Evolutionary conservation across 2,329 filamentous ascomycete species (phyloP), one percentile per base, ranked within the genome.

Genomic region (Ilyonectria sp.): DNA sequence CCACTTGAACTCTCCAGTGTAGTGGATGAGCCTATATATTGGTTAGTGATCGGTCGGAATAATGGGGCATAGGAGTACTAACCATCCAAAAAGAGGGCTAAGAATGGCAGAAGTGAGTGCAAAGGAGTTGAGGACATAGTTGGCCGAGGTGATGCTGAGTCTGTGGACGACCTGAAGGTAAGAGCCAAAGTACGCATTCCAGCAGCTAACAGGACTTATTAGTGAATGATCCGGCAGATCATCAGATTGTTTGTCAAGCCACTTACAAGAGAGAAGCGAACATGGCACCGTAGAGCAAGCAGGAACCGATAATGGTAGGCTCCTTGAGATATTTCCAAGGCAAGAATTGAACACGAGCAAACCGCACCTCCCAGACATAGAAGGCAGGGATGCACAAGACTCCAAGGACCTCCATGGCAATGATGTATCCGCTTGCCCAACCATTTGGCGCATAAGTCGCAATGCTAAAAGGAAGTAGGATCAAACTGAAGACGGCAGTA

Each of bases 381-480:
- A 92, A 89, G 4, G 78, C 75, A 2, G 80, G 76, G 6, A 90
- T 76, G 23, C 83, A 82, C 0, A 85, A 75, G 3, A 81, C 79
- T 1, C 91, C 91, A 29, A 92, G 73, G 6, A 89, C 83, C 33
- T 85, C 80, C 86, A 90, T 88, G 26, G 81, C 77, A 53, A 90
- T 83, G 70, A 90, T 87, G 54, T 83, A 80, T 47, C 79, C 79
- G 19, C 84, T 86, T 44, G 77, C 77, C 86, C 86, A 89, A 3
- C 83, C 83, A 54, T 83, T 75, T 46, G 81, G 73, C 2, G 75
- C 70, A 26, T 84, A 81, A 3, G 67, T 70, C 21, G 72, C 72
- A n/a, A 92, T 81, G 13, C 85, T 90, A 75, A 92, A 87, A 0
- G 91, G 90, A 2, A 92, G 88, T 86, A 89, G 79, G 21, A 90